Base-by-base conservation (phyloP, 2,329 filamentous ascomycete species). In the Simplicillium sp. region DNA sequence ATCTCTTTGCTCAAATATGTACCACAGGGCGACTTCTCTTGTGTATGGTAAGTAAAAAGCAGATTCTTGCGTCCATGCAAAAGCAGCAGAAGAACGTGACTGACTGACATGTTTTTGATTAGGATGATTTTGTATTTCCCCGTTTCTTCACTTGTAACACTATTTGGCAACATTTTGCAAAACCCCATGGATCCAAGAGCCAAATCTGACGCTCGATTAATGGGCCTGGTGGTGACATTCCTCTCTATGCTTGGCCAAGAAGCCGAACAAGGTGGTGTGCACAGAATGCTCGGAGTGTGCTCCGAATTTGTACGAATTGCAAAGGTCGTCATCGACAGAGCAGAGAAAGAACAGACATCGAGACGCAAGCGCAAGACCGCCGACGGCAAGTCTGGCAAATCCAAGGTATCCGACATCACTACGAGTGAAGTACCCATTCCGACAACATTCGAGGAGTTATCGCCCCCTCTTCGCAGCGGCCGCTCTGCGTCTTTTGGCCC, bases 251-350 rank as follows among this genome's bases (percentile, higher is more conserved):
- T 98, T 11, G 85, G 85, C n/a, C 77, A 84, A 29, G 90, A 97
- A 52, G 86, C 89, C 48, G 85, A 88, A 43, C 92, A 89, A 43
- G 86, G 88, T 34, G 89, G 87, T 52, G 87, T 97, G 5, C 87
- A 87, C 57, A 84, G 92, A 38, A 97, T 97, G 87, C 75, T 96
- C 14, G 84, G 82, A 17, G 83, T 97, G 1, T 97, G 90, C 60
- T 79, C 86, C n/a, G 92, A 98, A 55, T 98, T 98, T 52, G 89
- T 95, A 59, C 80, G 92, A 44, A 96, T 98, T 48, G 88, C 88
- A 29, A 87, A 83, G 55, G 80, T 88, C 3, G 87, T 95, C 8
- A 80, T 97, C 36, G 90, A 97, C 44, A 94, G 89, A 58, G 78
- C 87, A 1, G 90, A 97, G 56, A 87, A 84, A 54, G 90, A 97